Evolutionary conservation across 805 yeast species (phyloP), one percentile per base, ranked within the genome.

Genomic region (Blastobotrys peoriensis): DNA sequence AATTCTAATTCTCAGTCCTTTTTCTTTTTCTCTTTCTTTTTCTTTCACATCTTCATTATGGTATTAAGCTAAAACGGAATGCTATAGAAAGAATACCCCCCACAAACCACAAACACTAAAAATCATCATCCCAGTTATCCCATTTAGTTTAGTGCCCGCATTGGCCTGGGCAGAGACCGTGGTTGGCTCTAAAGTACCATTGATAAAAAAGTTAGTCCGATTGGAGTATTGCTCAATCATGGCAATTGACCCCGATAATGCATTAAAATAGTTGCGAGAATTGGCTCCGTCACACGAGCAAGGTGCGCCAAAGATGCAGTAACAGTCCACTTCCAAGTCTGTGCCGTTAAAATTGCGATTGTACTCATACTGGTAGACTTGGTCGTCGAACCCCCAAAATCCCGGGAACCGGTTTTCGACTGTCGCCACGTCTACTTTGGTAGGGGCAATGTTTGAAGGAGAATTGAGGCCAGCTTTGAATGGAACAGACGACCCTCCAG

Each of bases 281-380:
- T 25, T 30, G n/a, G 30, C 43, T 15, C 37, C 28, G 40, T 53
- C 56, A 27, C 56, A 53, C 2, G 53, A 45, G 44, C 56, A 53
- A 9, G 53, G 53, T 20, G 44, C 40, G 36, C 43, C 21, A 13
- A 30, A 37, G 18, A 44, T 47, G 41, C 56, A 53, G 40, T 43
- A 47, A 25, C 56, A 53, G 28, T 46, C 41, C 5, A 53, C 48
- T 23, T 41, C 43, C 45, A 44, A 49, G 15, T 22, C 36, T 4
- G 55, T 53, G 23, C 50, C 49, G 41, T 49, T 51, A 34, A 51
- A 13, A 13, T 25, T 25, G 8, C 30, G 8, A 8, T 25, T 8
- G 13, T 25, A 25, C 30, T 25, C 30, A 25, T 25, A 25, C 13
- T 25, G 30, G 13, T 8, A 25, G 30, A 25, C 30, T 25, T 25